A percentile compares a stretch with the other conserved stretches of the same genome.
phyloP scores from a whole-genome alignment of 2,329 filamentous ascomycete genomes.

The Arthroderma sp. region DNA sequence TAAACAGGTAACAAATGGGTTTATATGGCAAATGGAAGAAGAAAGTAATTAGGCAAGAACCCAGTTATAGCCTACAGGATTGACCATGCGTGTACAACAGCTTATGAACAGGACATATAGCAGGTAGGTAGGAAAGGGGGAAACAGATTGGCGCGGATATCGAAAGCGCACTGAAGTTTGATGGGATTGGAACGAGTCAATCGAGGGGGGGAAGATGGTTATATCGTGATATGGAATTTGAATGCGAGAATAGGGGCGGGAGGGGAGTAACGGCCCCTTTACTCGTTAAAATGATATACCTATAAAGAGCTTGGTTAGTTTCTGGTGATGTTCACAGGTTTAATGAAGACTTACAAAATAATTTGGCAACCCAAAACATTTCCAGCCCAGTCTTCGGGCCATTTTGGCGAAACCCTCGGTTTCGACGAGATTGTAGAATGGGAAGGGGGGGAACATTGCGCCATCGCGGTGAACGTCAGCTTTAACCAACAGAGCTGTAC shows the following conservation, averaged over 20 bases:
- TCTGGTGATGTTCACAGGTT: not conserved
- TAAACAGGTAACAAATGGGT: too few species aligned
- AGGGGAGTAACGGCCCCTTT: slow-evolving; percentile 17
- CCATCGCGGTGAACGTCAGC: slow-evolving; percentile 94
- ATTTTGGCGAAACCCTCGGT: slow-evolving; percentile 98
- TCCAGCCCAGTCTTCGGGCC: slow-evolving; percentile 78
- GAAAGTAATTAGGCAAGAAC: not conserved
- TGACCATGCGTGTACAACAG: not conserved
- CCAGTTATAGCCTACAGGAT: not conserved
- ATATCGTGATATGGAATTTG: not conserved
- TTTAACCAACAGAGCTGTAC: slow-evolving; percentile 84
- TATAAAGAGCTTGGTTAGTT: slow-evolving; percentile 22
- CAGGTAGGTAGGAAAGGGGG: not conserved
- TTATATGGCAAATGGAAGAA: too few species aligned
- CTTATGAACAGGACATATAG: not conserved
- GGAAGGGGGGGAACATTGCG: slow-evolving; percentile 94
- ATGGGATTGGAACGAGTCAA: too few species aligned
- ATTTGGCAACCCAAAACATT: slow-evolving; percentile 78
- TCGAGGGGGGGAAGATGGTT: too few species aligned
- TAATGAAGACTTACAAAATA: slow-evolving; percentile 61
- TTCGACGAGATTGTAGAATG: slow-evolving; percentile 95
- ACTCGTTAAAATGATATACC: slow-evolving; percentile 88
- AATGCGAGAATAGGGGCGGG: not conserved
- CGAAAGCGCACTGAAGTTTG: too few species aligned
- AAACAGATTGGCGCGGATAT: too few species aligned